Conservation (phyloP, 352 stramenopile species). For the Plasmopara muralis region DNA sequence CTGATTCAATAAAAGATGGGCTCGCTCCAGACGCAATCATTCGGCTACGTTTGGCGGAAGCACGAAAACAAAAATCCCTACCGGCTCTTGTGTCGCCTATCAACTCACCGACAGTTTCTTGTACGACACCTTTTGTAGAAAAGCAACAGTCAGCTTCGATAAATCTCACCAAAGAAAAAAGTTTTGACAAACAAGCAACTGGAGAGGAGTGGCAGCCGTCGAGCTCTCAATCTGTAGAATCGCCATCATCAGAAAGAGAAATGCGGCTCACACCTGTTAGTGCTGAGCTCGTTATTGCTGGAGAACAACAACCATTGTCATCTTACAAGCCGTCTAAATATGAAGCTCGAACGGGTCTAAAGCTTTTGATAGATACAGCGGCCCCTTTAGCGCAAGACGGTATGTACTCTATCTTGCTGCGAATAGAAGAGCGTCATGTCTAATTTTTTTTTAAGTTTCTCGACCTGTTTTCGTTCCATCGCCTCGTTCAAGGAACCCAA, state of each 20-base stretch:
- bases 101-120: slow-evolving; percentile 9
- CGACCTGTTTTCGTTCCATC: slow-evolving; percentile 48
- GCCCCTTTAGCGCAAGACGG: slow-evolving; percentile 37
- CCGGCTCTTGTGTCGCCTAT: slow-evolving; percentile 8
- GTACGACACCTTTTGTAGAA: slow-evolving; percentile 8
- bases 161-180: neutral
- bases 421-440: slow-evolving; percentile 4
- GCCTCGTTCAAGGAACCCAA: slow-evolving; percentile 33
- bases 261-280: neutral
- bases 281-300: neutral
- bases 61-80: slow-evolving; percentile 28
- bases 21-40: slow-evolving; percentile 39
- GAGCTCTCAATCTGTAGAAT: neutral
- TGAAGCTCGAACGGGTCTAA: slow-evolving; percentile 39
- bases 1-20: slow-evolving; percentile 4
- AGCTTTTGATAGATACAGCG: slow-evolving; percentile 44
- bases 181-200: neutral
- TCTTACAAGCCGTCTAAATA: slow-evolving; percentile 34
- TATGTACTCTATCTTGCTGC: slow-evolving; percentile 14
- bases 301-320: neutral
- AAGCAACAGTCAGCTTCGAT: slow-evolving; percentile 1
- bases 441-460: slow-evolving; percentile 25
- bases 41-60: slow-evolving; percentile 38
- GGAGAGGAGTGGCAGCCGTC: neutral
- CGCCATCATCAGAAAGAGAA: slow-evolving; percentile 1